Conservation (phyloP, 2,329 filamentous ascomycete species). For the Pyrenochaeta sp. region DNA sequence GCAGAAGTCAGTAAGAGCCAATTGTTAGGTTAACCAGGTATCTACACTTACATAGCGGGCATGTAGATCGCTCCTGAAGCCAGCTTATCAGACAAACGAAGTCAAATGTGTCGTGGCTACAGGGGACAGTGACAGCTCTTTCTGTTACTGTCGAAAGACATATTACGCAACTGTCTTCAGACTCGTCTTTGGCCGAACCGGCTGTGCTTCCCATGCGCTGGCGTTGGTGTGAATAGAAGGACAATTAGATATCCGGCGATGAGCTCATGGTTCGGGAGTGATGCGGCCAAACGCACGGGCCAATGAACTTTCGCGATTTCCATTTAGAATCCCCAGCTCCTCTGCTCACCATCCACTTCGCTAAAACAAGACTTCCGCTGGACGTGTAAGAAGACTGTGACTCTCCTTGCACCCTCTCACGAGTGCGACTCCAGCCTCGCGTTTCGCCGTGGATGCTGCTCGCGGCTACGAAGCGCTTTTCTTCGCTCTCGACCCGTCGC, state of each 20-base stretch:
- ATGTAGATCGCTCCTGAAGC: slow-evolving; percentile 75
- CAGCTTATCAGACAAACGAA: slow-evolving; percentile 85
- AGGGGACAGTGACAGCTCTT: slow-evolving; percentile 75
- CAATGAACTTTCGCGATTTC: slow-evolving; percentile 10
- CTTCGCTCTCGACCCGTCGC: slow-evolving; percentile 23
- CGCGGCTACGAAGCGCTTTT: slow-evolving; percentile 26
- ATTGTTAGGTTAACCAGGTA: slow-evolving; percentile 1
- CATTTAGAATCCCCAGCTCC: not conserved
- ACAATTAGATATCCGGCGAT: slow-evolving; percentile 8
- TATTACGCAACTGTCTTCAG: slow-evolving; percentile 73
- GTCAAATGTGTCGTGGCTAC: slow-evolving; percentile 83
- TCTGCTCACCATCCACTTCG: slow-evolving; percentile 7
- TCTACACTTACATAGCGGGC: slow-evolving; percentile 78
- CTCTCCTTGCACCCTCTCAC: not conserved
- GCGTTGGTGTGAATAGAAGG: slow-evolving; percentile 10
- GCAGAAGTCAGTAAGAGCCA: not conserved
- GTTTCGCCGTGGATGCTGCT: slow-evolving; percentile 35
- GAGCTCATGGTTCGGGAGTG: slow-evolving; percentile 26
- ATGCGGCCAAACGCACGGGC: slow-evolving; percentile 24
- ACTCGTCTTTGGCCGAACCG: slow-evolving; percentile 21
- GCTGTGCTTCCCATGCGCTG: slow-evolving; percentile 38
- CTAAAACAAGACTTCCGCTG: slow-evolving; percentile 2
- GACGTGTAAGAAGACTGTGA: not conserved
- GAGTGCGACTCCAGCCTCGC: not conserved
- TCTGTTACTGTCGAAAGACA: slow-evolving; percentile 82